These are phyloP conservation scores for Pseudozyma hubeiensis DNA, from an alignment of 1,284 basidiomycete genomes.

Conservation along the genomic window DNA sequence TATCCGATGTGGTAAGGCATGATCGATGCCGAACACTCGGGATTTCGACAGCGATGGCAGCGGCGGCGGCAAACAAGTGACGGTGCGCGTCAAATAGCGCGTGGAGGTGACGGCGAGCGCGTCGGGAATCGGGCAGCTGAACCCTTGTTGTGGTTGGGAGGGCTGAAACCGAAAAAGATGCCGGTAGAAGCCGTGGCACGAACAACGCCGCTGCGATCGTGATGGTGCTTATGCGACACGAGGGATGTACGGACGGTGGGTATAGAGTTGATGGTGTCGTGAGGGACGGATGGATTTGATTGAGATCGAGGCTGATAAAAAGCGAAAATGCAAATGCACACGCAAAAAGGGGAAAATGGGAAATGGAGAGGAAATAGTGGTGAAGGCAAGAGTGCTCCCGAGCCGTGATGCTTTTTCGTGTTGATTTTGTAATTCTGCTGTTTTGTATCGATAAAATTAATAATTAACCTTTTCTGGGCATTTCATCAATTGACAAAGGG, in stretches of 20 bases:
- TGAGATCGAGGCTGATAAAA: background rate
- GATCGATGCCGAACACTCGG: background rate
- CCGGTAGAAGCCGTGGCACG: background rate
- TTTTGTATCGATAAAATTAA: too few species aligned
- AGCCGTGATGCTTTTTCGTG: too few species aligned
- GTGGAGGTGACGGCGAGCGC: constrained; percentile 7
- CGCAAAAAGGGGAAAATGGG: constrained; percentile 4
- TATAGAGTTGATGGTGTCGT: constrained; percentile 13
- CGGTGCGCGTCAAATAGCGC: constrained; percentile 9
- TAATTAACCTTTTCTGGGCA: too few species aligned
- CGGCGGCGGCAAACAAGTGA: background rate
- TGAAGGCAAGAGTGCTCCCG: background rate
- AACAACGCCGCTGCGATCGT: background rate
- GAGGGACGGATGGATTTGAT: constrained; percentile 20
- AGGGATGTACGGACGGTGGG: background rate
- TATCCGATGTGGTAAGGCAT: constrained; percentile 63
- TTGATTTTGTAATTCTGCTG: too few species aligned
- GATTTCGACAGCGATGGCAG: background rate
- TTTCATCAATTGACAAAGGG: too few species aligned
- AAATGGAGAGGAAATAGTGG: constrained; percentile 6
- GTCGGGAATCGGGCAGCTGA: constrained; percentile 25
- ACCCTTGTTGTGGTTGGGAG: constrained; percentile 4
- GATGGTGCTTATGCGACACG: constrained; percentile 1
- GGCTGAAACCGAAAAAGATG: background rate
- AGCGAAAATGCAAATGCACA: constrained; percentile 4